Base-by-base conservation (phyloP, 1,284 basidiomycete genomes). In the Irpex sp. region DNA sequence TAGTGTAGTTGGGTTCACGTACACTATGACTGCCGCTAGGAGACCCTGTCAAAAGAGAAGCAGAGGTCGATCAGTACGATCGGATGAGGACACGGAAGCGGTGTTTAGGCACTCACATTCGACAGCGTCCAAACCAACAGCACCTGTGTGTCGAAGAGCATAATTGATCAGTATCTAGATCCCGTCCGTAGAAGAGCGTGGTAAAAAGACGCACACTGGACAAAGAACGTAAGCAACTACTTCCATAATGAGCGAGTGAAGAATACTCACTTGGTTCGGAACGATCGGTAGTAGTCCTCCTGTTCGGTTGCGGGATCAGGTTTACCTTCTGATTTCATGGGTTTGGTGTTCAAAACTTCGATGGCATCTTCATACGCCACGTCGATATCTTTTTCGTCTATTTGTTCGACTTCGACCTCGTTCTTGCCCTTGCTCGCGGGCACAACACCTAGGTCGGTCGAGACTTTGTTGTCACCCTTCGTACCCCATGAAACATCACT, bases 281-380 rank as follows among this genome's bases (percentile, higher is more conserved):
- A 94, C 36, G 82, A 85, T 69, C 87, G 80, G 73, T 96, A 96
- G 73, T 92, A 94, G 77, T 97, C 95, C 72, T 95, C 93, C 73
- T 94, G 89, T 66, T 84, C 76, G 23, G 89, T 91, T 65, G 80
- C 77, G n/a, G 75, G 72, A 71, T 93, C 87, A 0, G 81, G 80
- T 63, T 82, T 87, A 39, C 77, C 70, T 52, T 88, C 86, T 58
- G 76, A 81, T 71, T 90, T 90, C 0, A 88, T 90, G 39, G 90
- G 81, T 74, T 93, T 93, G 56, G 77, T 84, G 35, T 82, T 81
- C 57, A 96, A 73, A 9, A 93, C 84, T 67, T 88, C 85, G 49
- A 94, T 83, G 3, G 94, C 94, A 64, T 93, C 90, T 64, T 92
- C 89, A 68, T 96, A 95, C 33, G 89, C 82, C 42, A 87, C 88